A percentile compares a stretch with the other conserved stretches of the same genome.
Evolutionary conservation across 164 flowering plant species (phyloP).

Genomic region (Akebia trifoliata): DNA sequence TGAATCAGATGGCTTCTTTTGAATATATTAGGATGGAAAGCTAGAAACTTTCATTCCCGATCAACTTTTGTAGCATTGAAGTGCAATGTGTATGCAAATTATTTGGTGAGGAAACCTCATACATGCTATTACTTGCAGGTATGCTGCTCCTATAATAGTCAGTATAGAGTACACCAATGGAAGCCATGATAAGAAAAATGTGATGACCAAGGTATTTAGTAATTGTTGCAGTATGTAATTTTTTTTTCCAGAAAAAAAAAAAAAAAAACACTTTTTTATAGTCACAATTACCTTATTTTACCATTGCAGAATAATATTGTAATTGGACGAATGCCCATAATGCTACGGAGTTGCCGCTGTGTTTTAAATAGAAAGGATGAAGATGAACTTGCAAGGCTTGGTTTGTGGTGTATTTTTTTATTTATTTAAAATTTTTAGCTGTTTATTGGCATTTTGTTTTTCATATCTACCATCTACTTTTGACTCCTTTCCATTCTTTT

Average conservation of each 20-base stretch:
- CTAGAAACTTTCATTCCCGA: too few species aligned
- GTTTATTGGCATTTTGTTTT: neutral
- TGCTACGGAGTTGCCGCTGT: slow-evolving; percentile 79
- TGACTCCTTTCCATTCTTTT: neutral
- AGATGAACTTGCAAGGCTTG: slow-evolving; percentile 74
- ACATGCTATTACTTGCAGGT: slow-evolving; percentile 29
- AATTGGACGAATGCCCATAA: slow-evolving; percentile 87
- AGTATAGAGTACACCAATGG: slow-evolving; percentile 45
- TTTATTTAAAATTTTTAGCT: neutral
- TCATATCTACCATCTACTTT: too few species aligned
- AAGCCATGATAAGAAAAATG: slow-evolving; percentile 19
- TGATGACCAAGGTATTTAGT: slow-evolving; percentile 32
- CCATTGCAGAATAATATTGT: slow-evolving; percentile 42
- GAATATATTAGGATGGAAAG: neutral
- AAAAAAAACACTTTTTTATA: too few species aligned
- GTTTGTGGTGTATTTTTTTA: slow-evolving; percentile 28
- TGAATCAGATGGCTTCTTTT: neutral
- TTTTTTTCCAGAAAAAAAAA: too few species aligned
- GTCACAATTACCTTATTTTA: neutral
- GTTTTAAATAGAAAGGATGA: slow-evolving; percentile 71
- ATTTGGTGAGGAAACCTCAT: neutral
- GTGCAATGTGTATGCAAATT: neutral
- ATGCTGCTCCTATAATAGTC: slow-evolving; percentile 73
- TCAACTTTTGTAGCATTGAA: too few species aligned
- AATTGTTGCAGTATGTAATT: too few species aligned